A percentile compares a stretch with the other conserved stretches of the same genome.
Evolutionary conservation across 352 stramenopile species (phyloP).

Genomic region (Thalassiosira exigua): DNA sequence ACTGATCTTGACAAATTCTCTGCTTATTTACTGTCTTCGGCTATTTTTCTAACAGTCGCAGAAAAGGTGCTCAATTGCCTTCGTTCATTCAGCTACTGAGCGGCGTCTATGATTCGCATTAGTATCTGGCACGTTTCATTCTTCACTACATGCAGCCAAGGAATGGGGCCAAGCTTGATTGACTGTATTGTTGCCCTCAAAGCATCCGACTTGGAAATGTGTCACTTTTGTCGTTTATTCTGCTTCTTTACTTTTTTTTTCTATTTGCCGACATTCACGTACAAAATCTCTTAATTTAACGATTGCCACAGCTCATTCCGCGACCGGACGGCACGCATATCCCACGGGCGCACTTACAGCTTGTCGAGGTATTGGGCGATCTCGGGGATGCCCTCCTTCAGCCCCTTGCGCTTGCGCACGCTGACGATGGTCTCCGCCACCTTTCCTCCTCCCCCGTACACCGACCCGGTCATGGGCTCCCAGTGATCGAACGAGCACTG

Average conservation of each 20-base stretch:
- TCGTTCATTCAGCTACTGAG: no score
- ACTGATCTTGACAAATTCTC: no score
- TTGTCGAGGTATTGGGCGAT: constrained; percentile 99
- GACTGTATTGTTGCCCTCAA: no score
- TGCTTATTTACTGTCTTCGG: no score
- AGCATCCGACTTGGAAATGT: no score
- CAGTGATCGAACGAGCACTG: constrained; percentile 99
- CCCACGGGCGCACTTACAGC: constrained; percentile 94
- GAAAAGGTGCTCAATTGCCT: no score
- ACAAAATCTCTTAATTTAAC: constrained; percentile 17
- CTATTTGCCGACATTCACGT: constrained; percentile 40
- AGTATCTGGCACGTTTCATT: no score
- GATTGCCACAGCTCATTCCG: background rate
- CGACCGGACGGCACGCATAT: no score
- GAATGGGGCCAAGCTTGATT: no score
- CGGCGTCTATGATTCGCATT: no score
- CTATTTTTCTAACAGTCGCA: no score
- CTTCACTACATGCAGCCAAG: no score
- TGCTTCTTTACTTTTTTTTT: constrained; percentile 59
- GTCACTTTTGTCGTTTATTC: constrained; percentile 82
- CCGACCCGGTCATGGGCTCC: constrained; percentile 94
- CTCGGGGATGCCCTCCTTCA: constrained; percentile 94
- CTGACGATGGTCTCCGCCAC: constrained; percentile 92
- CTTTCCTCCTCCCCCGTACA: constrained; percentile 91
- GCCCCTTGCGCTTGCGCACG: constrained; percentile 98